Percentiles rank a stretch among this genome's conserved stretches.
These are phyloP conservation scores for Plantago ovata DNA, from an alignment of 257 asterid genomes.

Conservation along the genomic window DNA sequence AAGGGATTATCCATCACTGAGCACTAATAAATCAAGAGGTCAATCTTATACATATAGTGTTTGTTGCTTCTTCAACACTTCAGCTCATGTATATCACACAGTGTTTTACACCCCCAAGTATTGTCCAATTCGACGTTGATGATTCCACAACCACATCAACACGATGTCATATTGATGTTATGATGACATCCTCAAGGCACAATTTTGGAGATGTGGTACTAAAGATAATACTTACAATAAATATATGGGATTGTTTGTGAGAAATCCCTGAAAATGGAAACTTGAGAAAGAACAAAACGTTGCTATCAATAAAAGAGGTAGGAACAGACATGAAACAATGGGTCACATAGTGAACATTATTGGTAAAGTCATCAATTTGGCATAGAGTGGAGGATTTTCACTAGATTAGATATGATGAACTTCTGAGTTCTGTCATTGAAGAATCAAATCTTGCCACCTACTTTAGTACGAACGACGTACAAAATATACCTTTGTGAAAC, in stretches of 20 bases:
- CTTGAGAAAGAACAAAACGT: neutral
- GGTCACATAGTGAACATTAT: neutral
- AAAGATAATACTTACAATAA: too few relatives aligned
- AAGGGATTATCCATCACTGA: slow-evolving; percentile 1
- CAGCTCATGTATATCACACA: neutral
- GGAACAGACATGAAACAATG: neutral
- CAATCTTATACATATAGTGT: neutral
- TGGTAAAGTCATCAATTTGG: neutral
- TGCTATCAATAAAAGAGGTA: too few relatives aligned
- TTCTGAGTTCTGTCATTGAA: neutral
- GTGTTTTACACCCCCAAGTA: too few relatives aligned
- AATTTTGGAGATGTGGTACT: too few relatives aligned
- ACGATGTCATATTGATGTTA: too few relatives aligned
- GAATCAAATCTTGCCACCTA: neutral
- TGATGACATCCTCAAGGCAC: too few relatives aligned
- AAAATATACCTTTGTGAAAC: neutral
- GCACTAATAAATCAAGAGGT: too few relatives aligned
- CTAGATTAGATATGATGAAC: neutral
- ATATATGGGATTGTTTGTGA: neutral
- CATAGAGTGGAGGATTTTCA: neutral
- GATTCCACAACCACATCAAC: too few relatives aligned
- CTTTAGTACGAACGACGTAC: too few relatives aligned
- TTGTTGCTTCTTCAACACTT: neutral
- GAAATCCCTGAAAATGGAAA: neutral
- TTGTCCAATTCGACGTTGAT: too few relatives aligned